phyloP scores from a whole-genome alignment of 2,329 filamentous ascomycete species.

The Pseudogymnoascus sp. region DNA sequence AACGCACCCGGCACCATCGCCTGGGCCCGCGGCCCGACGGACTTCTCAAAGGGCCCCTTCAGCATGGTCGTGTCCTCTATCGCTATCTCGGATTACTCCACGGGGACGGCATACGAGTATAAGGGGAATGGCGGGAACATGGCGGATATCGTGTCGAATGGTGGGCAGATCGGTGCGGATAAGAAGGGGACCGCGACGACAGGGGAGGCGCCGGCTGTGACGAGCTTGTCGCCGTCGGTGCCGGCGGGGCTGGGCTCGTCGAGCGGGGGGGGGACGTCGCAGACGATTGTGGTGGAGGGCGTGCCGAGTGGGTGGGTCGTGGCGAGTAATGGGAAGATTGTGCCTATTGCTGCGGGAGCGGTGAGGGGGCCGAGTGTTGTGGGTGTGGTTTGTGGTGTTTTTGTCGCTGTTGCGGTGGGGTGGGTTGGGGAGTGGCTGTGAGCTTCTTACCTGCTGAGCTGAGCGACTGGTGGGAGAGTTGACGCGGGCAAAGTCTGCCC shows the following conservation, averaged over 20 bases:
- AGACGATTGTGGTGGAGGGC: constrained; percentile 36
- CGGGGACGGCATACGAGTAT: constrained; percentile 77
- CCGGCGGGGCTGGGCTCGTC: constrained; percentile 58
- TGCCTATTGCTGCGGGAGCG: constrained; percentile 61
- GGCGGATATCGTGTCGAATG: constrained; percentile 74
- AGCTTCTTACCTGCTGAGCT: not conserved
- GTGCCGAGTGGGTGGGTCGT: constrained; percentile 78
- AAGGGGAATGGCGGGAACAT: constrained; percentile 69
- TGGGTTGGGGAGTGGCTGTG: not conserved
- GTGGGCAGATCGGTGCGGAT: constrained; percentile 66
- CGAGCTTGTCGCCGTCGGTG: constrained; percentile 54
- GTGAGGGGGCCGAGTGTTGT: constrained; percentile 46
- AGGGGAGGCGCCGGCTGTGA: constrained; percentile 54
- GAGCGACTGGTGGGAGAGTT: not conserved
- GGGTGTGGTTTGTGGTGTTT: not conserved
- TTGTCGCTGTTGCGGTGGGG: not conserved
- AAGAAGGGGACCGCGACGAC: constrained; percentile 45
- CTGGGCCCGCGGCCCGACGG: constrained; percentile 80
- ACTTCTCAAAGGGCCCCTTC: constrained; percentile 78
- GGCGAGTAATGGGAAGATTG: constrained; percentile 68
- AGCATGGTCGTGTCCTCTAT: constrained; percentile 75
- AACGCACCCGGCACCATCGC: constrained; percentile 76
- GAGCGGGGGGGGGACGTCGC: constrained; percentile 41
- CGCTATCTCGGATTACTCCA: constrained; percentile 83
- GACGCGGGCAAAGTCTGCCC: not conserved